Evolutionary conservation across 179 eudicot genomes (phyloP).

Genomic region (Vitellaria paradoxa): DNA sequence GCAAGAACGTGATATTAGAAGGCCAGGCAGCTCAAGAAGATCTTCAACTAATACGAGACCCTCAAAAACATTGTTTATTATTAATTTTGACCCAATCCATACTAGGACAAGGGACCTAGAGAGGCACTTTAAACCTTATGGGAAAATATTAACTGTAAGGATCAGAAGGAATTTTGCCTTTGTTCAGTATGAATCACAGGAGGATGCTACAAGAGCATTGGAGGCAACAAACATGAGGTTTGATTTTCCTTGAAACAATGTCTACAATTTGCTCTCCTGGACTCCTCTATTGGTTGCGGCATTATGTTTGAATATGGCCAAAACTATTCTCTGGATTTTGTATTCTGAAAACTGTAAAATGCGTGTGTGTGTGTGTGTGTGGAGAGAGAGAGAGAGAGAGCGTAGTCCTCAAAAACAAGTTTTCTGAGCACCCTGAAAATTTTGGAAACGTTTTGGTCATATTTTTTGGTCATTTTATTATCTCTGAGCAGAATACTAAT

Average conservation of each 20-base stretch:
- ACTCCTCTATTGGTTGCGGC: too few relatives aligned
- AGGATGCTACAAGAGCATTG: conserved; percentile 72
- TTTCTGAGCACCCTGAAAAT: neutral
- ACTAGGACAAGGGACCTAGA: conserved; percentile 71
- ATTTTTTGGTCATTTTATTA: neutral
- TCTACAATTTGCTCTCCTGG: neutral
- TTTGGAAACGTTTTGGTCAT: neutral
- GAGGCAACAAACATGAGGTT: conserved; percentile 76
- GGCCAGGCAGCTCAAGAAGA: conserved; percentile 41
- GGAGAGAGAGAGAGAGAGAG: too few relatives aligned
- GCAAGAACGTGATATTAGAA: conserved; percentile 60
- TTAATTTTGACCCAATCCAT: conserved; percentile 62
- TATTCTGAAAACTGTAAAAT: too few relatives aligned
- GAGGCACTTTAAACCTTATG: conserved; percentile 74
- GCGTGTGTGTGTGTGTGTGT: neutral
- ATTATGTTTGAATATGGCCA: too few relatives aligned
- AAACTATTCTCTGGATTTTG: too few relatives aligned
- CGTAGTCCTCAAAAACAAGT: neutral
- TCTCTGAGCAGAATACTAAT: neutral
- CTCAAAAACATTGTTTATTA: conserved; percentile 76
- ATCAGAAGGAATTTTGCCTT: conserved; percentile 77
- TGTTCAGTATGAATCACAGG: conserved; percentile 63
- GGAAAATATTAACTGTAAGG: conserved; percentile 64
- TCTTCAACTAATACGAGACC: conserved; percentile 52
- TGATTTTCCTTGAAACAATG: neutral